These are phyloP conservation scores for Tulasnella sp. DNA, from an alignment of 768 basidiomycete genomes.

Conservation along the genomic window DNA sequence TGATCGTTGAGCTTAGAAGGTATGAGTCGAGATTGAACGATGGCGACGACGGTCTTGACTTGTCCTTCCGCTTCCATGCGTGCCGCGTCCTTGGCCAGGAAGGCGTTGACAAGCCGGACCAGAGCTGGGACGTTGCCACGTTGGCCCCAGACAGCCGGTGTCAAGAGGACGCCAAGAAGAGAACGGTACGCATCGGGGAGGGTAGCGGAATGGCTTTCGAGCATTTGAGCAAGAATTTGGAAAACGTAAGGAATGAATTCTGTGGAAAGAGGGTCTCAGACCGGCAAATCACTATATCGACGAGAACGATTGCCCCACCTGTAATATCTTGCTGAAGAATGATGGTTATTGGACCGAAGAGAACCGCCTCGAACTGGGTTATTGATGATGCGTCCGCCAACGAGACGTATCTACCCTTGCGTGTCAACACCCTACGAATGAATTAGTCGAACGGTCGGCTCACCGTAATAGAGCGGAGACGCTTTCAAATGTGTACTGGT, in stretches of 20 bases:
- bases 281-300: background rate
- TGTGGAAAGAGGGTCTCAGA: constrained; percentile 37
- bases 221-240: constrained; percentile 94
- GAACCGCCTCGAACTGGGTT: constrained; percentile 66
- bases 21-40: constrained; percentile 85
- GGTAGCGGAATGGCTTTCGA: constrained; percentile 64
- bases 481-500: constrained; percentile 96
- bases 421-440: background rate
- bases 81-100: constrained; percentile 64
- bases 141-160: constrained; percentile 84
- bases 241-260: constrained; percentile 98
- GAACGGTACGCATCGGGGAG: constrained; percentile 73
- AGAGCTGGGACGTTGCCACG: constrained; percentile 93
- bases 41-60: constrained; percentile 72
- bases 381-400: constrained; percentile 64
- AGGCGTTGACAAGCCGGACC: constrained; percentile 81
- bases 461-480: constrained; percentile 90
- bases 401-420: constrained; percentile 64
- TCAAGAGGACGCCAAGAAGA: constrained; percentile 77
- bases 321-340: constrained; percentile 92
- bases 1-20: constrained; percentile 83
- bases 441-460: background rate
- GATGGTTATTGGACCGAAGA: constrained; percentile 83
- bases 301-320: constrained; percentile 50
- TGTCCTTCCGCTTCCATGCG: constrained; percentile 70